Conservation (phyloP, 1,139 yeast species). For the Pichia sp. region DNA sequence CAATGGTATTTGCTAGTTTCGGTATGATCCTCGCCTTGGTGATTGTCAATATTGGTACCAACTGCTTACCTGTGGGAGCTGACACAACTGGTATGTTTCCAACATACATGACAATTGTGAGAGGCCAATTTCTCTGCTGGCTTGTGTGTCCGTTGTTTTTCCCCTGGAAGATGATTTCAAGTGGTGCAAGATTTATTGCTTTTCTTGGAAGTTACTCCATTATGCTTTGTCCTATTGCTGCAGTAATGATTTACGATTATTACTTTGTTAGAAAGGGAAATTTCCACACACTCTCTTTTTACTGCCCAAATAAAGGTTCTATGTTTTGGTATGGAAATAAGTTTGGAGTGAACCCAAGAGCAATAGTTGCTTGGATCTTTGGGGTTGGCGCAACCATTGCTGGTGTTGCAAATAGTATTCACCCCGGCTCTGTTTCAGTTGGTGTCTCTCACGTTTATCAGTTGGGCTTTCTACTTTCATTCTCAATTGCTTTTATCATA, state of each 20-base stretch:
- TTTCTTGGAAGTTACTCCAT: conserved; percentile 78
- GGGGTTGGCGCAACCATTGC: conserved; percentile 16
- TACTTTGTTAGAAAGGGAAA: conserved; percentile 65
- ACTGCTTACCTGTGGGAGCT: conserved; percentile 79
- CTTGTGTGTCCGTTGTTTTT: conserved; percentile 64
- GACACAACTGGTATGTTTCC: conserved; percentile 79
- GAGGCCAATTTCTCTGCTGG: conserved; percentile 75
- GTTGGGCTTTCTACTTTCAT: conserved; percentile 16
- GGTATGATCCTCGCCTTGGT: conserved; percentile 68
- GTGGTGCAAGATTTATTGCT: conserved; percentile 52
- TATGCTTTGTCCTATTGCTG: conserved; percentile 77
- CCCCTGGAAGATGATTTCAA: conserved; percentile 76
- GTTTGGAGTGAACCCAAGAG: conserved; percentile 73
- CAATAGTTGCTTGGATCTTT: conserved; percentile 46
- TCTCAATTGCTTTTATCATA: conserved; percentile 11
- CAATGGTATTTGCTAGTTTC: conserved; percentile 69
- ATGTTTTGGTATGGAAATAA: conserved; percentile 54
- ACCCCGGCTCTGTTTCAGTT: conserved; percentile 12
- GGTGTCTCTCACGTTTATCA: conserved; percentile 15
- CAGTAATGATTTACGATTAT: conserved; percentile 71
- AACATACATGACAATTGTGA: conserved; percentile 65
- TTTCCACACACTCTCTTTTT: conserved; percentile 53
- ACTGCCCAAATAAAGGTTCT: conserved; percentile 43
- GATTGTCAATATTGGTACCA: conserved; percentile 78
- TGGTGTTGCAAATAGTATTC: conserved; percentile 16